Evolutionary conservation across 441 rosid species (phyloP).

Genomic region (Syzygium malaccense): DNA sequence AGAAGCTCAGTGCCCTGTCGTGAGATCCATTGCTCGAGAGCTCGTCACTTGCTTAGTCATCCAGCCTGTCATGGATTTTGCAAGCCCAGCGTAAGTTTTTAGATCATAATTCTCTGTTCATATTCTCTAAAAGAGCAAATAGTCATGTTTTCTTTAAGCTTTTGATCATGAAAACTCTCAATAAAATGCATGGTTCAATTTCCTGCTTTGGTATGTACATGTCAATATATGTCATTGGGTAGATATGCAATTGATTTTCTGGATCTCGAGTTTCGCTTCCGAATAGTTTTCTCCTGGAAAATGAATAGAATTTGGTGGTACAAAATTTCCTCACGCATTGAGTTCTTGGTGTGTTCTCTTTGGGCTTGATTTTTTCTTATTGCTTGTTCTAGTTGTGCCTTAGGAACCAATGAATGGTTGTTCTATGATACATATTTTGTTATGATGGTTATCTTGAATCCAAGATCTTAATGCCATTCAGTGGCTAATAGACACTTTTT

Average conservation of each 20-base stretch:
- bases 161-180: background rate
- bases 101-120: background rate
- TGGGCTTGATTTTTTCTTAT: background rate
- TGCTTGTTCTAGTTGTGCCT: background rate
- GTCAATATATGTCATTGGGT: background rate
- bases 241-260: background rate
- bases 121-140: background rate
- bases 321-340: background rate
- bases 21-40: conserved; percentile 89
- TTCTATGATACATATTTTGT: background rate
- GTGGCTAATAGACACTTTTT: background rate
- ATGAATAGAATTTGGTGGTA: background rate
- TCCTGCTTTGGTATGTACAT: background rate
- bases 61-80: conserved; percentile 84
- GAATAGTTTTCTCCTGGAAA: background rate
- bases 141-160: background rate
- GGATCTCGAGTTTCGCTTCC: background rate
- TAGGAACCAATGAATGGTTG: background rate
- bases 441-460: background rate
- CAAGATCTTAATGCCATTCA: background rate
- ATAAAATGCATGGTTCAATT: background rate
- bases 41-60: conserved; percentile 89
- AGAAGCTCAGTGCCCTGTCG: conserved; percentile 90
- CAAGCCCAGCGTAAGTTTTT: conserved; percentile 74
- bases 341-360: background rate